Base-by-base conservation (phyloP, 352 stramenopile genomes). In the Phytophthora uliginosa region DNA sequence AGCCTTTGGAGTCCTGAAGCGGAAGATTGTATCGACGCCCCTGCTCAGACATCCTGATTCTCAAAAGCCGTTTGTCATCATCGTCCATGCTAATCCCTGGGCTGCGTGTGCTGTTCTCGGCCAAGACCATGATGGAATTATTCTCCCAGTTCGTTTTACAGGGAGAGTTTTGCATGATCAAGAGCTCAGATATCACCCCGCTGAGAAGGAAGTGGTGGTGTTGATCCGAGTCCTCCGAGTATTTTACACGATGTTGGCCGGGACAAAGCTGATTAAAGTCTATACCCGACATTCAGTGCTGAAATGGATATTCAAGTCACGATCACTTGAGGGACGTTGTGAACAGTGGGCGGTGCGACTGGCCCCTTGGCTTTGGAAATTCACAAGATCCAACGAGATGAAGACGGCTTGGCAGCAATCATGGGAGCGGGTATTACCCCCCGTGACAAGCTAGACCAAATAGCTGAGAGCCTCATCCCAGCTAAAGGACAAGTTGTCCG, bases 151-250 rank as follows among this genome's bases (percentile, higher is more conserved):
- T 18, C 15, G 15, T n/a, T n/a, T 50, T 7, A 50, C 42, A 7
- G 42, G 42, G 15, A 12, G 42, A 12, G 42, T 50, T 10, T 15
- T 50, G 12, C 15, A 50, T 50, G 42, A 50, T 4, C 7, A 12
- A 24, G 42, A 50, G 42, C 8, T 50, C 8, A 12, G 42, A 8
- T 57, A 53, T 7, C 34, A 62, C 22, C 12, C 40, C 18, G 40
- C 57, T 4, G 57, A 63, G 10, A 63, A 63, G 26, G 38, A 63
- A 33, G 38, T 40, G 26, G 26, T 31, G 26, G 26, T 4, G 7
- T 31, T 31, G 26, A 31, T 31, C 26, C 26, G 26, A 42, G 34
- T 15, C 34, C 34, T 42, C 34, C 34, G 34, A 42, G 34, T 42
- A 15, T 42, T 42, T 13, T 42, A 8, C 13, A 42, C 34, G 1